phyloP scores from a whole-genome alignment of 306 rosid species.

The Prunus mongolica region DNA sequence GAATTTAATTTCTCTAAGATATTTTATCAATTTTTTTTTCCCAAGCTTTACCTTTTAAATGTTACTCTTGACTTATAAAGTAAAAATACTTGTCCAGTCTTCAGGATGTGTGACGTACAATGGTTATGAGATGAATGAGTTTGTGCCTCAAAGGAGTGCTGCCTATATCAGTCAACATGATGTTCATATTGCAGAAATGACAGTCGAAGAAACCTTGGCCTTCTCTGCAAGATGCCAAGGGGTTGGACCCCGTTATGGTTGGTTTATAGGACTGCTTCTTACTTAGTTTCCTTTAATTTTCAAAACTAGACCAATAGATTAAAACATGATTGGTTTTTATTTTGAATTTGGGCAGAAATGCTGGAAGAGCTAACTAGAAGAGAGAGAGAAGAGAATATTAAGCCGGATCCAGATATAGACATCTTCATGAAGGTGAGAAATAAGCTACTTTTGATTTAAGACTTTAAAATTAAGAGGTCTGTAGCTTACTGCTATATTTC shows the following conservation, averaged over 20 bases:
- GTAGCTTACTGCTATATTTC: neutral
- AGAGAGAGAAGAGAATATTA: constrained; percentile 12
- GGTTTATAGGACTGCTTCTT: neutral
- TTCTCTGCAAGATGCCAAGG: constrained; percentile 27
- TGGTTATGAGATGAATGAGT: constrained; percentile 21
- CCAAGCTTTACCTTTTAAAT: neutral
- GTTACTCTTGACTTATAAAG: neutral
- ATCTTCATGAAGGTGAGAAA: constrained; percentile 23
- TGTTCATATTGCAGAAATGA: constrained; percentile 22
- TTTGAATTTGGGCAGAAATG: neutral
- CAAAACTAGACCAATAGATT: neutral
- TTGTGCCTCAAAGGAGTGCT: constrained; percentile 14
- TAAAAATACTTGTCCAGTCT: neutral
- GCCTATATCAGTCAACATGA: constrained; percentile 20
- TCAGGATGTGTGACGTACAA: constrained; percentile 22
- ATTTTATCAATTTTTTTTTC: neutral
- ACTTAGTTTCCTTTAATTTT: neutral
- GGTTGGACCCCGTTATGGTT: constrained; percentile 24
- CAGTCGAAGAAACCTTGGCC: constrained; percentile 18
- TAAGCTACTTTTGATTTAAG: neutral
- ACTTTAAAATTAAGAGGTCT: neutral
- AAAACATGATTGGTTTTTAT: neutral
- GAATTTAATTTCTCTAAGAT: neutral
- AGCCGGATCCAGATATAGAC: constrained; percentile 24
- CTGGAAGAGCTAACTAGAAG: constrained; percentile 19